phyloP scores from a whole-genome alignment of 495 filamentous ascomycete species.

The Penicillium malachiteum region DNA sequence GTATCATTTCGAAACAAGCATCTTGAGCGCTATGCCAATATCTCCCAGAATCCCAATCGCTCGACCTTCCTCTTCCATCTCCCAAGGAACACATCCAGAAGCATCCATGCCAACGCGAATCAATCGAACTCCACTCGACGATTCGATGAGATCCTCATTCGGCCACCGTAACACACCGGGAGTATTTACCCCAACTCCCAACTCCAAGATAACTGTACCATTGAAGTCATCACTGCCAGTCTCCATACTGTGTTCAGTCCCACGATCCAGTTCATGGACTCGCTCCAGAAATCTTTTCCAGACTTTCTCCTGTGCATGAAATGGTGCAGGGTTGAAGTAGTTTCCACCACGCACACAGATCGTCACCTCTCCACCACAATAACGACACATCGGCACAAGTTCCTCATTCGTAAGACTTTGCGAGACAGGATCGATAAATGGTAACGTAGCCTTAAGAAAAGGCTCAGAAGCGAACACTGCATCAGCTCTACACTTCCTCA shows the following conservation, averaged over 20 bases:
- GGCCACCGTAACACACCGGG: conserved; percentile 27
- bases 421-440: conserved; percentile 17
- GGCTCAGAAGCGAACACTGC: conserved; percentile 17
- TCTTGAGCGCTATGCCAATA: conserved; percentile 1
- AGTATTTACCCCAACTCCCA: conserved; percentile 29
- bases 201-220: conserved; percentile 20
- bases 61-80: conserved; percentile 18
- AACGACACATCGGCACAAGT: conserved; percentile 16
- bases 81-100: conserved; percentile 25
- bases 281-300: conserved; percentile 12
- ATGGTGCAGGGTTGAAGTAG: conserved; percentile 22
- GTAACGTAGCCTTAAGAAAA: conserved; percentile 18
- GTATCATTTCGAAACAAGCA: too few relatives aligned
- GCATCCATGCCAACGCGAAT: conserved; percentile 26
- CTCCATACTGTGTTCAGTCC: background rate
- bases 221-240: too few relatives aligned
- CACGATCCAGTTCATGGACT: background rate
- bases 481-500: conserved; percentile 20
- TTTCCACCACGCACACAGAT: conserved; percentile 24
- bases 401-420: conserved; percentile 18
- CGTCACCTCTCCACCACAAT: conserved; percentile 21
- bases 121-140: conserved; percentile 10
- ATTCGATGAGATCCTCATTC: conserved; percentile 25
- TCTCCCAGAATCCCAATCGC: conserved; percentile 17
- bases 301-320: conserved; percentile 13